Conservation (phyloP, 768 basidiomycete genomes). For the Hygrocybe coccinea region DNA sequence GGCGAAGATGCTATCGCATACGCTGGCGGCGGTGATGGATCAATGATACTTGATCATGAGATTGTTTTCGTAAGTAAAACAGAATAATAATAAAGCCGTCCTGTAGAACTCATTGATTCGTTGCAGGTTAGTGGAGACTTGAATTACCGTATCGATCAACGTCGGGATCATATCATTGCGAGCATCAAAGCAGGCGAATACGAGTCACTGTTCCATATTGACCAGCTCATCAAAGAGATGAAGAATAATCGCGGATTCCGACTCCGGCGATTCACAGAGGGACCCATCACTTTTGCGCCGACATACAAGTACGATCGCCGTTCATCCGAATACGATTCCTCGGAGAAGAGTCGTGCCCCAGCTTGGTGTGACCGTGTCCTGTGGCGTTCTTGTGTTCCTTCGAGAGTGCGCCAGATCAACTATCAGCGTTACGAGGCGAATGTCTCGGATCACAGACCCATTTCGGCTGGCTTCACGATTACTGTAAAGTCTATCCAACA, state of each 20-base stretch:
- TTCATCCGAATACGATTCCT: slow-evolving; percentile 76
- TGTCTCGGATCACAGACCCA: slow-evolving; percentile 86
- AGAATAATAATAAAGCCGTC: not conserved
- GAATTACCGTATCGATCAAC: slow-evolving; percentile 95
- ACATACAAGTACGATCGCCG: slow-evolving; percentile 93
- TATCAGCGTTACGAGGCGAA: slow-evolving; percentile 83
- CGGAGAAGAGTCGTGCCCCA: slow-evolving; percentile 82
- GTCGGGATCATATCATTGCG: slow-evolving; percentile 75
- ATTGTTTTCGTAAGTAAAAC: slow-evolving; percentile 72
- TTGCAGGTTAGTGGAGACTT: slow-evolving; percentile 82
- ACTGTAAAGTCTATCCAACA: slow-evolving; percentile 67
- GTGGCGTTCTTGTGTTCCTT: slow-evolving; percentile 57
- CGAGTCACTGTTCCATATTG: slow-evolving; percentile 60
- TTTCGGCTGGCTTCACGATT: slow-evolving; percentile 73
- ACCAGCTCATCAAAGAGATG: slow-evolving; percentile 89
- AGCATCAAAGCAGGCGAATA: slow-evolving; percentile 66
- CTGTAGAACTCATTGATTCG: slow-evolving; percentile 2
- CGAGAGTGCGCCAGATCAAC: slow-evolving; percentile 58
- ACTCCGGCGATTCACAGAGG: slow-evolving; percentile 77
- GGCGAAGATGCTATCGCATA: slow-evolving; percentile 58
- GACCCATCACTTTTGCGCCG: slow-evolving; percentile 75
- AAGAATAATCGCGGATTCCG: slow-evolving; percentile 84
- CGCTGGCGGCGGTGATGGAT: slow-evolving; percentile 87
- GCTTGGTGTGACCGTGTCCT: slow-evolving; percentile 97
- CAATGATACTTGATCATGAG: slow-evolving; percentile 92